Evolutionary conservation across 805 yeast species (phyloP), one percentile per base, ranked within the genome.

Genomic region (Wickerhamiella occidentalis): DNA sequence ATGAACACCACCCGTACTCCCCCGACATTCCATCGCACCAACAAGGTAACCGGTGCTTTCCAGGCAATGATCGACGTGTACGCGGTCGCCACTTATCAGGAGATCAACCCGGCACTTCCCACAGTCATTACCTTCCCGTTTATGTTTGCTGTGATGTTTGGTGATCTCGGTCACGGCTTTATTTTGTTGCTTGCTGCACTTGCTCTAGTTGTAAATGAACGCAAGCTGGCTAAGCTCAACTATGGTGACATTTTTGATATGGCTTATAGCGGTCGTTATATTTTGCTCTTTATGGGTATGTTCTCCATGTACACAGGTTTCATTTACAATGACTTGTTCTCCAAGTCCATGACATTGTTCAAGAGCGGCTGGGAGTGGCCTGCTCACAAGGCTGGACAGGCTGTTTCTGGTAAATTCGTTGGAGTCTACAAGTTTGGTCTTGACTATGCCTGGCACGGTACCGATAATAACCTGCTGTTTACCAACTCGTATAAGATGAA

Each of bases 141-240:
- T 65, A 84, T 92, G 94, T 92, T 92, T 69, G 96, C 98, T 25
- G 82, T 92, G 59, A 92, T 92, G 98, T 92, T 92, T 72, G 98
- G 98, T 72, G 98, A 92, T 70, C 64, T 88, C 52, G 98, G 98
- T 13, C 98, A 92, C 69, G 98, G 98, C 5, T 75, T 87, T 52
- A 76, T 92, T 44, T 70, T 92, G 65, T 75, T 82, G 49, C 65
- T 82, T 50, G 85, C 86, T 15, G 95, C 94, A 1, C 67, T 78
- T 47, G 66, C 68, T 26, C 69, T 92, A 54, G 87, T 92, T 9
- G 55, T 79, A 45, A 80, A 82, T 62, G 98, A 92, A 66, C 74
- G 72, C 54, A 72, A 75, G 54, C 75, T 92, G 48, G 80, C 75
- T 21, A 72, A 71, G 45, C 74, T 79, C 72, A 76, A 81, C 60